A percentile compares a stretch with the other conserved stretches of the same genome.
These are phyloP conservation scores for Phytophthora podocarpi DNA, from an alignment of 352 stramenopile genomes.

Conservation along the genomic window DNA sequence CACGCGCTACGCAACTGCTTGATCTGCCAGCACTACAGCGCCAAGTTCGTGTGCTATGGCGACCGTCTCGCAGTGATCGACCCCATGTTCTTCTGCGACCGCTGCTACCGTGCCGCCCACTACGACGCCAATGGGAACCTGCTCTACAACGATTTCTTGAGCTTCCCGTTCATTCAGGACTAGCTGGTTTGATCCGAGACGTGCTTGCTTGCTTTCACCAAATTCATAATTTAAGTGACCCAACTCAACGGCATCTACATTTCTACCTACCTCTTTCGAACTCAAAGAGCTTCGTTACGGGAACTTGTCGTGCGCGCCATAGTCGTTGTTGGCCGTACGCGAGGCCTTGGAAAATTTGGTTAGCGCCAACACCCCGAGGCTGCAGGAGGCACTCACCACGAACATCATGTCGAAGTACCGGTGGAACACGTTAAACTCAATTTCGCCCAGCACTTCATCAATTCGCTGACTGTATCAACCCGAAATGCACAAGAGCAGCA, in stretches of 20 bases:
- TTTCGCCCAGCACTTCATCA: conserved; percentile 81
- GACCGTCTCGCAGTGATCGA: conserved; percentile 66
- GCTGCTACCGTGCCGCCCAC: conserved; percentile 72
- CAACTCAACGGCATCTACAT: conserved; percentile 5
- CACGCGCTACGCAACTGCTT: conserved; percentile 69
- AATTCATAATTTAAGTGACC: conserved; percentile 34
- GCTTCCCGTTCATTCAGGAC: conserved; percentile 76
- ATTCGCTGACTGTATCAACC: conserved; percentile 64
- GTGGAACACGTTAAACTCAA: conserved; percentile 87
- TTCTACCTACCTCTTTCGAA: conserved; percentile 6
- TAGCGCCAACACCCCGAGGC: conserved; percentile 56
- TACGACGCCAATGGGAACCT: conserved; percentile 59
- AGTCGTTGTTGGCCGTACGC: conserved; percentile 75
- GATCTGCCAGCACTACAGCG: conserved; percentile 76
- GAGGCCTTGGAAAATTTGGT: conserved; percentile 85
- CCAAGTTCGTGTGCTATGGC: conserved; percentile 81
- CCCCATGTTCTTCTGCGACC: conserved; percentile 82
- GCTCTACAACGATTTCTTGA: conserved; percentile 73
- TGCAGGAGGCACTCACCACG: conserved; percentile 74
- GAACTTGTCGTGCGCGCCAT: conserved; percentile 78
- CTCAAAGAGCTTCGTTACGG: conserved; percentile 41
- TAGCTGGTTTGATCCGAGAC: conserved; percentile 23
- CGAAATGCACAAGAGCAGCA: not conserved
- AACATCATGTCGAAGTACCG: conserved; percentile 89
- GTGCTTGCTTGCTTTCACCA: conserved; percentile 7